Evolutionary conservation across 164 flowering plant species (phyloP).

Genomic region (Annona cherimola): DNA sequence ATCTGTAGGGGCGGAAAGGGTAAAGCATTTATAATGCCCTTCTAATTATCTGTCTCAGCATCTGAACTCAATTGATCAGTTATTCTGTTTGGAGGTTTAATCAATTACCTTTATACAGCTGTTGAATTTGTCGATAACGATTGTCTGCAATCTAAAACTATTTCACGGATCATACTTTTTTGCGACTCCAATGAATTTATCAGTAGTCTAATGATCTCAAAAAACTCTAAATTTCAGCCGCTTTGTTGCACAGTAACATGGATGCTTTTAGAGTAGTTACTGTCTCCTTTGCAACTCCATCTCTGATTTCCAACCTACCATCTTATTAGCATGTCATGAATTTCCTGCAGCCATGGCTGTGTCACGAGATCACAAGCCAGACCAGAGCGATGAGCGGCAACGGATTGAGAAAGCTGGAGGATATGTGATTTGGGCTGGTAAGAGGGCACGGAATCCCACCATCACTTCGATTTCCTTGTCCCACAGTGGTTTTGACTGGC

Average conservation of each 20-base stretch:
- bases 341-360: conserved; percentile 70
- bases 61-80: background rate
- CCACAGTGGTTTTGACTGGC: background rate
- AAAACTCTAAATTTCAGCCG: background rate
- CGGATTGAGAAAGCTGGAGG: conserved; percentile 99
- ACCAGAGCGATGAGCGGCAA: conserved; percentile 90
- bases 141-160: background rate
- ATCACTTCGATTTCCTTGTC: background rate
- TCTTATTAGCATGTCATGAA: background rate
- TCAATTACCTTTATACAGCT: background rate
- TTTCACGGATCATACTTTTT: background rate
- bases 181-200: background rate
- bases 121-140: background rate
- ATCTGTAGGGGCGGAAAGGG: conserved; percentile 93
- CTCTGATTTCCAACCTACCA: background rate
- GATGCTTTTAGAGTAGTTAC: background rate
- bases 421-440: conserved; percentile 99
- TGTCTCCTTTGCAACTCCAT: background rate
- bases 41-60: background rate
- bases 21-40: conserved; percentile 9
- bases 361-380: conserved; percentile 98
- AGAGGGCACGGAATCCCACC: background rate
- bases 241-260: background rate
- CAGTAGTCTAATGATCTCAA: background rate
- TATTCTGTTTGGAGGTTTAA: background rate